Percentiles rank a stretch among this genome's conserved stretches.
These are phyloP conservation scores for Linum tenue DNA, from an alignment of 345 rosid genomes.

Conservation along the genomic window DNA sequence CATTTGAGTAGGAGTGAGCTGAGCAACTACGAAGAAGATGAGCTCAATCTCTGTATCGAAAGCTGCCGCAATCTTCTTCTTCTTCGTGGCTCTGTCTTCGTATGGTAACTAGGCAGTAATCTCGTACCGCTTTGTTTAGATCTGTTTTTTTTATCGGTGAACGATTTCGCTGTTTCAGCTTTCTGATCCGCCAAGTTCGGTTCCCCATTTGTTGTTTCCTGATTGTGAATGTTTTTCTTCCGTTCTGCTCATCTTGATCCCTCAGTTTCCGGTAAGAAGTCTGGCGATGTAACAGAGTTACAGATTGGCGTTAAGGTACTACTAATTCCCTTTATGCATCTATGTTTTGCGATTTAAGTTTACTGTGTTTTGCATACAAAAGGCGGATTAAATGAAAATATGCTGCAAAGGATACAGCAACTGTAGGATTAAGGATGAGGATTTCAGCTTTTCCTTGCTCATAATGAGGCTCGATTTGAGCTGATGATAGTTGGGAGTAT, in stretches of 20 bases:
- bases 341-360: no score
- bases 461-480: neutral
- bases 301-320: slow-evolving; percentile 92
- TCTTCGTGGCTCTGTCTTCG: slow-evolving; percentile 21
- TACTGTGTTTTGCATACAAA: neutral
- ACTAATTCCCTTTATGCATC: neutral
- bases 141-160: neutral
- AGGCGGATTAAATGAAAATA: neutral
- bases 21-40: slow-evolving; percentile 10
- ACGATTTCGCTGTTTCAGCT: neutral
- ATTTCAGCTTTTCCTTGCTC: neutral
- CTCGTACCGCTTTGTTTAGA: neutral
- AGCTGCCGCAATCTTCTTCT: slow-evolving; percentile 22
- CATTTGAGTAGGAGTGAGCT: no score
- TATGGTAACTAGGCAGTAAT: slow-evolving; percentile 18
- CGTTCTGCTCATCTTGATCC: neutral
- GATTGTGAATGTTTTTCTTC: neutral
- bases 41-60: slow-evolving; percentile 20
- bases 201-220: neutral
- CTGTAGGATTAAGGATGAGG: neutral
- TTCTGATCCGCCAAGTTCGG: no score
- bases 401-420: neutral
- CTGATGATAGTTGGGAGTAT: neutral
- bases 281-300: slow-evolving; percentile 70
- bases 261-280: slow-evolving; percentile 56